Evolutionary conservation across 169 alveolate genomes (phyloP).

Genomic region (Perkinsus olseni): DNA sequence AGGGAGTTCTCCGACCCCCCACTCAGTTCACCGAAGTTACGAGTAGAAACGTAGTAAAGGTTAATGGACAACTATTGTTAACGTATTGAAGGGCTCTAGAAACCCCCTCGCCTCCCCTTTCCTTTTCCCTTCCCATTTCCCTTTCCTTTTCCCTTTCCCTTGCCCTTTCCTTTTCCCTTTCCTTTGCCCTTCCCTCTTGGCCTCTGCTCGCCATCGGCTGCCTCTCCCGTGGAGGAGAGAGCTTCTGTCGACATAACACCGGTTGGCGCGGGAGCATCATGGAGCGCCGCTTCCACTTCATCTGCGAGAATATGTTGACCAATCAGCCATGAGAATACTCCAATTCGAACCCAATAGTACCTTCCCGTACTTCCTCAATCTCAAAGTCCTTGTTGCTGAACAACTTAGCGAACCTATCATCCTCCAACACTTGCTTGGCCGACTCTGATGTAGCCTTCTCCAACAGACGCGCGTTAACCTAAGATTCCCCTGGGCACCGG

Average conservation of each 20-base stretch:
- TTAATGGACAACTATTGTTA: neutral
- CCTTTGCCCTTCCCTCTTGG: neutral
- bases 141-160: neutral
- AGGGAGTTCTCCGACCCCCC: no score
- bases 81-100: neutral
- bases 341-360: no score
- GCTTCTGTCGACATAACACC: neutral
- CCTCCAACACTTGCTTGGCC: constrained; percentile 43
- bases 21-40: no score
- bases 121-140: neutral
- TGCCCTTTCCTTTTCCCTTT: neutral
- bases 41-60: neutral
- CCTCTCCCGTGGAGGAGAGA: neutral
- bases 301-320: neutral
- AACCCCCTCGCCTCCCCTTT: neutral
- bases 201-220: neutral
- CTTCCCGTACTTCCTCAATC: constrained; percentile 45
- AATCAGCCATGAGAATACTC: no score
- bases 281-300: neutral
- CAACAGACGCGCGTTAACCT: constrained; percentile 19
- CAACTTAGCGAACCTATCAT: constrained; percentile 63
- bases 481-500: constrained; percentile 11
- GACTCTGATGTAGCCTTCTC: constrained; percentile 35
- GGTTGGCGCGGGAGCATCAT: neutral
- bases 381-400: constrained; percentile 62